A percentile compares a stretch with the other conserved stretches of the same genome.
Evolutionary conservation across 2,329 filamentous ascomycete genomes (phyloP).

Genomic region (Sporothrix schenckii): DNA sequence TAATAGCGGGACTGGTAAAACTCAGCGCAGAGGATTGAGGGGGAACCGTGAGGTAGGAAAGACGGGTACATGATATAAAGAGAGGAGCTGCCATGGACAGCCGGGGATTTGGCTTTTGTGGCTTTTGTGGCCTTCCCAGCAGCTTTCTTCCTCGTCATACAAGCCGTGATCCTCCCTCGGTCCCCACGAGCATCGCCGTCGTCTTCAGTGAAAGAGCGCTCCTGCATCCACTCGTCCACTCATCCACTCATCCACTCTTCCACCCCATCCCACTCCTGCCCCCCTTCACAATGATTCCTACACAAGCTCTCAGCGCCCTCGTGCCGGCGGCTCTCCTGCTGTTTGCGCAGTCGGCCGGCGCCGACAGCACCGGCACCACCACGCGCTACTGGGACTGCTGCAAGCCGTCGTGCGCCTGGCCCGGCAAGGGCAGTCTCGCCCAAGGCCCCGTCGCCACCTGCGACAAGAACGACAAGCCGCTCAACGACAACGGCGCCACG

Average conservation of each 20-base stretch:
- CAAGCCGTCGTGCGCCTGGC: slow-evolving; percentile 65
- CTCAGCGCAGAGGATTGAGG: not conserved
- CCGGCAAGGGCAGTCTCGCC: slow-evolving; percentile 50
- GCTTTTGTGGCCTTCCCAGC: not conserved
- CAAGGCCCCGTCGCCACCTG: slow-evolving; percentile 51
- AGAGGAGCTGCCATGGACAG: not conserved
- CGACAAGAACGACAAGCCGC: slow-evolving; percentile 52
- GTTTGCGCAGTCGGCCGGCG: slow-evolving; percentile 1
- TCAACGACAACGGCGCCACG: slow-evolving; percentile 47
- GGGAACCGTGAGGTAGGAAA: not conserved
- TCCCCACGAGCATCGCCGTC: not conserved
- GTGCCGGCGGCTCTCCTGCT: slow-evolving; percentile 26
- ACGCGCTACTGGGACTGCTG: slow-evolving; percentile 62
- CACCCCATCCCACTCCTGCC: not conserved
- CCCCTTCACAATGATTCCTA: slow-evolving; percentile 26
- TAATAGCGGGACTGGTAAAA: slow-evolving; percentile 2
- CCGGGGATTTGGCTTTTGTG: not conserved
- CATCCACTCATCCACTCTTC: no score
- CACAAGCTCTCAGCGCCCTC: slow-evolving; percentile 16
- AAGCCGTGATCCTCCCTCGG: no score
- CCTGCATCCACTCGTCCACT: no score
- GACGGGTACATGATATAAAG: slow-evolving; percentile 2
- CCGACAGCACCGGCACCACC: slow-evolving; percentile 33
- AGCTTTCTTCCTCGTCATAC: not conserved
- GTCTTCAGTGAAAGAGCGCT: not conserved